Percentiles rank a stretch among this genome's conserved stretches.
Conservation (phyloP, 1,284 basidiomycete genomes). For the Volvariella volvacea region DNA sequence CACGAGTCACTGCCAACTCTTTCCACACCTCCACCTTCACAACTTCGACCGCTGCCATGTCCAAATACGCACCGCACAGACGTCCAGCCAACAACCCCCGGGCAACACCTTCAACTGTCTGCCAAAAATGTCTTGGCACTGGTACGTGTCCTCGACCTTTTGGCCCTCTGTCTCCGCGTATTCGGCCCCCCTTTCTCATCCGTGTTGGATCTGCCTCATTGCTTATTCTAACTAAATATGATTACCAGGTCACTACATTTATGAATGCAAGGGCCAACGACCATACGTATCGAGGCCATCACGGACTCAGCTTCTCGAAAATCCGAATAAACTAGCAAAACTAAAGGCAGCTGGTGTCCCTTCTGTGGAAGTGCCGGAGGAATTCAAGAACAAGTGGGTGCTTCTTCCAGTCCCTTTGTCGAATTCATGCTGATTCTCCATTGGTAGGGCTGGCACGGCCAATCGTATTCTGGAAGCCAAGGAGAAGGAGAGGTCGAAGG, state of each 20-base stretch:
- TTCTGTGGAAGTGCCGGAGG: conserved; percentile 71
- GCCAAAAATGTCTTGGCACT: conserved; percentile 70
- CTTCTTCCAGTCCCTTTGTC: background rate
- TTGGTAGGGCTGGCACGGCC: conserved; percentile 57
- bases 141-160: conserved; percentile 32
- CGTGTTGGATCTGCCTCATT: background rate
- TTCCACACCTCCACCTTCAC: background rate
- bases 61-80: conserved; percentile 73
- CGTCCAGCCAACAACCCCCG: conserved; percentile 52
- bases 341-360: conserved; percentile 60
- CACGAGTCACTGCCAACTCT: too few relatives aligned
- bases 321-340: conserved; percentile 57
- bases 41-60: conserved; percentile 37
- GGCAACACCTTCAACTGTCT: conserved; percentile 58
- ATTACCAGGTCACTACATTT: conserved; percentile 66
- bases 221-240: background rate
- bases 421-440: conserved; percentile 1
- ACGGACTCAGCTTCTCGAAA: conserved; percentile 70
- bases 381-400: conserved; percentile 70
- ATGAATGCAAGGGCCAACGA: conserved; percentile 65
- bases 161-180: background rate
- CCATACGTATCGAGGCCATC: conserved; percentile 76
- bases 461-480: conserved; percentile 68
- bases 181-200: background rate
- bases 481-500: conserved; percentile 59